phyloP scores from a whole-genome alignment of 1,284 basidiomycete genomes.

The Rhodotorula glutinis region DNA sequence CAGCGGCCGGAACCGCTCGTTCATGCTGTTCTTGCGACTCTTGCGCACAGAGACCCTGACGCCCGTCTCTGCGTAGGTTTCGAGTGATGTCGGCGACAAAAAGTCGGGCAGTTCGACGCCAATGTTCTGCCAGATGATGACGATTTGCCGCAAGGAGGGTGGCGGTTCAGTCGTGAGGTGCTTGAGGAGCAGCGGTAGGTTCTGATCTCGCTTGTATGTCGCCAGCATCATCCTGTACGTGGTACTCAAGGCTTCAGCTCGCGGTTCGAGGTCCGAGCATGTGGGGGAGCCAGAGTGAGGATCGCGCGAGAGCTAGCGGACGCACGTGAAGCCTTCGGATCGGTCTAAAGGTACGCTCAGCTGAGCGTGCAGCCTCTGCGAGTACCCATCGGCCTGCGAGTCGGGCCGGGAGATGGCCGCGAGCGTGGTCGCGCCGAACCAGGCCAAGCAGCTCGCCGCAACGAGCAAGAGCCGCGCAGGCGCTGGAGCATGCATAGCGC shows the following conservation, averaged over 20 bases:
- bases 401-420: too few species aligned
- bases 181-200: conserved; percentile 23
- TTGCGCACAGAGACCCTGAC: conserved; percentile 30
- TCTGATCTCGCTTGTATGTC: conserved; percentile 34
- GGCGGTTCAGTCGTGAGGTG: conserved; percentile 34
- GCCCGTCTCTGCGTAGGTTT: conserved; percentile 12
- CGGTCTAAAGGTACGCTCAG: conserved; percentile 7
- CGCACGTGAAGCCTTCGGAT: conserved; percentile 31
- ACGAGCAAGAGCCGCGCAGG: too few species aligned
- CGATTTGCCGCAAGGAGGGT: conserved; percentile 32
- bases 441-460: too few species aligned
- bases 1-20: conserved; percentile 38
- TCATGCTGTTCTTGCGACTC: conserved; percentile 39
- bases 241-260: background rate
- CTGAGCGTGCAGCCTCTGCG: too few species aligned
- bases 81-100: conserved; percentile 23
- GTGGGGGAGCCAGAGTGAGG: background rate
- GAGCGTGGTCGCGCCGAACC: too few species aligned
- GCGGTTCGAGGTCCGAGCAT: background rate
- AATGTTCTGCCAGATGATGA: conserved; percentile 41
- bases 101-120: conserved; percentile 25
- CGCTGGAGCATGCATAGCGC: too few species aligned
- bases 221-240: conserved; percentile 38
- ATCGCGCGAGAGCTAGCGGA: too few species aligned
- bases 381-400: too few species aligned